Evolutionary conservation across 305 asterid genomes (phyloP).

Genomic region (Fraxinus angustifolia): DNA sequence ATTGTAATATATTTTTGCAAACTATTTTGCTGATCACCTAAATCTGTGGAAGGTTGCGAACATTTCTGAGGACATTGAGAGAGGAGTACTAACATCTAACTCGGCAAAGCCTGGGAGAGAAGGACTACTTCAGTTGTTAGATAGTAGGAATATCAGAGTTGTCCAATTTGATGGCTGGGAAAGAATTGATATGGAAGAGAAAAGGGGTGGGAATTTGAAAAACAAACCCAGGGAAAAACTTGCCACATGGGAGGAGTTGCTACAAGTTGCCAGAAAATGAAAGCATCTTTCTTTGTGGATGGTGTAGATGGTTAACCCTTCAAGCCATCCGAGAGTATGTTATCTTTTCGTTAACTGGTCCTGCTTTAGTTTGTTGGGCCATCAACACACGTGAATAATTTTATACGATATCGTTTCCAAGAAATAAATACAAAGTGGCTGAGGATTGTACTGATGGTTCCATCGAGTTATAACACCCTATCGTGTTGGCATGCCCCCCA

Average conservation of each 20-base stretch:
- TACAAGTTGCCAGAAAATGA: slow-evolving; percentile 45
- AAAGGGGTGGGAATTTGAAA: slow-evolving; percentile 49
- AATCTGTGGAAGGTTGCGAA: slow-evolving; percentile 51
- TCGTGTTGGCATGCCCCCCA: too few relatives aligned
- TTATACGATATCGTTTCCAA: not conserved
- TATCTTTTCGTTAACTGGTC: not conserved
- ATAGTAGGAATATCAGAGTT: slow-evolving; percentile 44
- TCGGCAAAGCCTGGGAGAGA: slow-evolving; percentile 59
- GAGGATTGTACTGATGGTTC: not conserved
- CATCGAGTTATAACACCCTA: too few relatives aligned
- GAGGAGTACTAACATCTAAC: slow-evolving; percentile 40
- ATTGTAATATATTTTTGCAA: not conserved
- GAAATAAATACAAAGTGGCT: not conserved
- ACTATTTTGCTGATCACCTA: slow-evolving; percentile 1
- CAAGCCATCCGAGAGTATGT: not conserved
- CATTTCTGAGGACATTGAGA: slow-evolving; percentile 58
- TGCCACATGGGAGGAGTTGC: slow-evolving; percentile 66
- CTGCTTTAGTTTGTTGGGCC: not conserved
- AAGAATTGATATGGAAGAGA: slow-evolving; percentile 69
- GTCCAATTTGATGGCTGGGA: slow-evolving; percentile 63
- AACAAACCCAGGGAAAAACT: slow-evolving; percentile 73
- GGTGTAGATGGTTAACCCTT: not conserved
- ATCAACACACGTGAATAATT: not conserved
- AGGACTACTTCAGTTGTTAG: slow-evolving; percentile 57
- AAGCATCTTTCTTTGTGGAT: slow-evolving; percentile 1